phyloP scores from a whole-genome alignment of 495 filamentous ascomycete species.

The Aspergillus leporis region DNA sequence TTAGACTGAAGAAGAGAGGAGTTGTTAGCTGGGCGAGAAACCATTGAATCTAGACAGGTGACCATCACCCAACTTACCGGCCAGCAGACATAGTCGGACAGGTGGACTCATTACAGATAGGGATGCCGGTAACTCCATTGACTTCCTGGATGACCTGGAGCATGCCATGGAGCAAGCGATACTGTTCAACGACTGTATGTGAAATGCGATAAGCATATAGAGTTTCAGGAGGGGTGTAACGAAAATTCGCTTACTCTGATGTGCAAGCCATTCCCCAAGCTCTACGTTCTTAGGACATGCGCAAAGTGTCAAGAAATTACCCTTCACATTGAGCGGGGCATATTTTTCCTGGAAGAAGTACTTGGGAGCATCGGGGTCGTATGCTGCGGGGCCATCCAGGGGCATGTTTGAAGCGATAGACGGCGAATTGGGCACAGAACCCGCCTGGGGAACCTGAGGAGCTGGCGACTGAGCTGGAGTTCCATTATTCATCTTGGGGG shows the following conservation, averaged over 20 bases:
- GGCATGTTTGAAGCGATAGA: constrained; percentile 53
- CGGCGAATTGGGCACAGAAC: constrained; percentile 59
- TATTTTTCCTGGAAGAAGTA: constrained; percentile 79
- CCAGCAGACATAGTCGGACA: constrained; percentile 93
- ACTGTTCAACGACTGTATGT: constrained; percentile 79
- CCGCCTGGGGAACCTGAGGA: constrained; percentile 45
- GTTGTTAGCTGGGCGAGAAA: neutral
- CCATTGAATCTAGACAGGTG: constrained; percentile 9
- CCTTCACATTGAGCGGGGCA: constrained; percentile 84
- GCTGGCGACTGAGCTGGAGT: constrained; percentile 48
- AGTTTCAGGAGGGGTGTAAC: neutral
- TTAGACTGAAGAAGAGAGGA: constrained; percentile 57
- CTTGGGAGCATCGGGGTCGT: constrained; percentile 59
- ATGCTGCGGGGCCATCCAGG: constrained; percentile 49
- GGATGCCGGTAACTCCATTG: constrained; percentile 65
- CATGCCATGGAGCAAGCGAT: constrained; percentile 81
- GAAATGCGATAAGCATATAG: constrained; percentile 20
- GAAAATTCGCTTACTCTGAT: constrained; percentile 69
- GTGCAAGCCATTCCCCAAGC: constrained; percentile 89
- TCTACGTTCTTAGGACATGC: constrained; percentile 87
- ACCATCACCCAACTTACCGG: constrained; percentile 58
- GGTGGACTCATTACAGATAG: constrained; percentile 77
- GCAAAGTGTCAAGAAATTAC: constrained; percentile 93
- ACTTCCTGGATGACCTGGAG: constrained; percentile 78
- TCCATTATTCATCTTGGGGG: constrained; percentile 47